phyloP scores from a whole-genome alignment of 2,329 filamentous ascomycete genomes.

The Xylaria sp. region DNA sequence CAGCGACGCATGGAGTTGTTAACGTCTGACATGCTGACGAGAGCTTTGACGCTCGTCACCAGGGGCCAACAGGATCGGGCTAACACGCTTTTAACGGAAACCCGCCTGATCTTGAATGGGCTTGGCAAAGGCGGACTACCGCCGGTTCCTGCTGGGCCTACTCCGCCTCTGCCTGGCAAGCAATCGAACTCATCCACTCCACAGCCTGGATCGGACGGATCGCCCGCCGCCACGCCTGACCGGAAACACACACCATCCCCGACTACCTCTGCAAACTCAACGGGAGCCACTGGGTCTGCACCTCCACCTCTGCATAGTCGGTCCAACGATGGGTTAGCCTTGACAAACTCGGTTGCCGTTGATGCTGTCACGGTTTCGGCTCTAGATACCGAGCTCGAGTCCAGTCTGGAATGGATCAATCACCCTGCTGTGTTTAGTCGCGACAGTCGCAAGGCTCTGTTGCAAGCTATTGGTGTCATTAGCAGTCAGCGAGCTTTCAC shows the following conservation, averaged over 20 bases:
- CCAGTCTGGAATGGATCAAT: constrained; percentile 92
- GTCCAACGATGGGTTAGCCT: constrained; percentile 53
- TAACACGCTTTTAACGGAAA: constrained; percentile 87
- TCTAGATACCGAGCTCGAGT: constrained; percentile 84
- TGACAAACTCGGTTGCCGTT: constrained; percentile 63
- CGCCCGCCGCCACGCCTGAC: constrained; percentile 46
- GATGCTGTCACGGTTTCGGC: constrained; percentile 76
- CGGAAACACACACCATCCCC: constrained; percentile 53
- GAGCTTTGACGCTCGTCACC: constrained; percentile 84
- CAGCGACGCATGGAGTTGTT: constrained; percentile 96
- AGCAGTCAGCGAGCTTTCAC: constrained; percentile 91
- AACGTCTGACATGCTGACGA: constrained; percentile 94
- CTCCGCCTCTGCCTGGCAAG: constrained; percentile 29
- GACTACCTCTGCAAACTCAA: constrained; percentile 44
- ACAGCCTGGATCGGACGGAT: constrained; percentile 41
- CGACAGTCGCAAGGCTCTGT: constrained; percentile 88
- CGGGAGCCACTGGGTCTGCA: constrained; percentile 36
- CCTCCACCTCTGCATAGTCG: constrained; percentile 43
- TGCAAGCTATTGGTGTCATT: constrained; percentile 95
- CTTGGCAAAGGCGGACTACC: constrained; percentile 92
- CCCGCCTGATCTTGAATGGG: constrained; percentile 89
- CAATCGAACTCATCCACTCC: constrained; percentile 46
- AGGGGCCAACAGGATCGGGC: constrained; percentile 90
- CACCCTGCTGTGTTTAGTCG: constrained; percentile 92
- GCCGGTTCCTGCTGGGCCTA: constrained; percentile 50